Conservation (phyloP, 306 rosid genomes). For the Begonia peltatifolia region DNA sequence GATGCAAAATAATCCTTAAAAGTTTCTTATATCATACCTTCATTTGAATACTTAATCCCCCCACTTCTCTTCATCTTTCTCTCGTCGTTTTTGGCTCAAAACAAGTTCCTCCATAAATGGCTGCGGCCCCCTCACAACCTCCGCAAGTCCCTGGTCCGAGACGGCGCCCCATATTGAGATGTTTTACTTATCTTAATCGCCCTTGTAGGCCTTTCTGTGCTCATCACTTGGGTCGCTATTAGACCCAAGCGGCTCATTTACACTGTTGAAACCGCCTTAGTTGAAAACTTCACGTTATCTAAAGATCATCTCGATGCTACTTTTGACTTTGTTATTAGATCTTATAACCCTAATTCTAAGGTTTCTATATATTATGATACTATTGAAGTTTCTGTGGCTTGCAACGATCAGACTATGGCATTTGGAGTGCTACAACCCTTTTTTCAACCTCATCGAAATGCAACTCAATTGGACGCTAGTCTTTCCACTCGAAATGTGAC, state of each 20-base stretch:
- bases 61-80: background rate
- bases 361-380: conserved; percentile 61
- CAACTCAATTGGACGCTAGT: conserved; percentile 26
- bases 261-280: conserved; percentile 48
- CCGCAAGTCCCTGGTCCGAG: conserved; percentile 4
- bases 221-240: conserved; percentile 50
- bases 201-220: conserved; percentile 44
- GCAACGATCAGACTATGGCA: conserved; percentile 57
- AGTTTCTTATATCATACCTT: conserved; percentile 5
- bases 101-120: conserved; percentile 20
- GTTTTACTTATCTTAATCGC: conserved; percentile 28
- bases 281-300: conserved; percentile 41
- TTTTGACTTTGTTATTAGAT: conserved; percentile 41
- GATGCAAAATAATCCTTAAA: conserved; percentile 7
- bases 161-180: conserved; percentile 15
- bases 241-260: conserved; percentile 47
- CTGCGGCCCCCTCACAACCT: conserved; percentile 11
- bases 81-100: background rate
- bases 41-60: background rate
- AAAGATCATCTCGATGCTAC: conserved; percentile 41
- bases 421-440: conserved; percentile 28
- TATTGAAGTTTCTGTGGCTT: conserved; percentile 31
- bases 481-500: conserved; percentile 26
- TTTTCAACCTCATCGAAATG: conserved; percentile 42
- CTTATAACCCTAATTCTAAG: conserved; percentile 52